Evolutionary conservation across 768 basidiomycete genomes (phyloP), one percentile per base, ranked within the genome.

Genomic region (Agrocybe pediades): DNA sequence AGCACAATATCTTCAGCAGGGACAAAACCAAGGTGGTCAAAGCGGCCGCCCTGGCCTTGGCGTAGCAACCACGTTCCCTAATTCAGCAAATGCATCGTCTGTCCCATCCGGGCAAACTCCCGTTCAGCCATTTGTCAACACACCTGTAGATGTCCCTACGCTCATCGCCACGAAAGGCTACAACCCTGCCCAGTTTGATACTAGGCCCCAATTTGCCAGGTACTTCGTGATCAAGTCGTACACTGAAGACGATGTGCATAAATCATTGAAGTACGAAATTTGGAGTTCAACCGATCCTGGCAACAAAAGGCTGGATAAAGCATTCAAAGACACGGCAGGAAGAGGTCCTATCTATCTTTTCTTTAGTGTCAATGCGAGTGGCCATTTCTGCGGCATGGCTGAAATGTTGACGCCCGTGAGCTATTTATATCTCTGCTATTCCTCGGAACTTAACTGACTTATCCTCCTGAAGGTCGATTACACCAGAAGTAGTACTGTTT

Each of bases 201-300:
- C 81, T 46, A 78, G 86, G 46, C 95, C 95, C 9, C 65, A 79
- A 44, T 91, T 87, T 70, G 92, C 96, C 3, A 82, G 95, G 15
- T 98, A 81, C 74, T 98, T 98, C 65, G 96, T 98, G 26, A 98
- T 99, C 79, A 99, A 99, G 69, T 96, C 93, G 0, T 99, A 95
- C 72, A 98, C 97, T 1, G 96, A 98, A 70, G 97, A 98, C 64
- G 96, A 99, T 65, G 96, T 99, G 1, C 96, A 98, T 74, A 99
- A 99, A 70, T 95, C 92, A 15, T 80, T 97, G 63, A 96, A 96
- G 65, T 95, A 96, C 61, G 95, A 96, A 69, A 97, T 98, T 45
- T 97, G 95, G 95, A 93, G 92, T 56, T 96, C 94, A 8, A 97
- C 95, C 0, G 93, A 95, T 66, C 90, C 94, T 1, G 97, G 97